These are phyloP conservation scores for Macroventuria anomochaeta DNA, from an alignment of 2,329 filamentous ascomycete species.

Conservation along the genomic window DNA sequence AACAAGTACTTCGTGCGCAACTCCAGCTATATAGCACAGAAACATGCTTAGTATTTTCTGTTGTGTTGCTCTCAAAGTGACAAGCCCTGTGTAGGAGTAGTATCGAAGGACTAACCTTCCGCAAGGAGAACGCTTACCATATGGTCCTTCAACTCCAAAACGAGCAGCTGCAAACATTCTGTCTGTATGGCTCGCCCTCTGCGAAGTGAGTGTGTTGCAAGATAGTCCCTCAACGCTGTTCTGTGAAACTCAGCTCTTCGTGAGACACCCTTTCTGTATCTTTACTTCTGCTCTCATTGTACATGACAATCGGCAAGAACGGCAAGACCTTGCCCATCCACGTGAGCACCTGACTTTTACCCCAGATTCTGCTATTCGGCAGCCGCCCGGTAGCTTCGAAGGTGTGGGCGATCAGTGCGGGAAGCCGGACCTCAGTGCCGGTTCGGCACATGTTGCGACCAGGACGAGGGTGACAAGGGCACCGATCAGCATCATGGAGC, in stretches of 20 bases:
- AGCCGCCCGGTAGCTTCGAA: too few relatives aligned
- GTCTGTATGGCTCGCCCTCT: too few relatives aligned
- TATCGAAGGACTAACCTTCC: not conserved
- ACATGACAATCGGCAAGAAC: not conserved
- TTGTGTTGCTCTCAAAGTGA: not conserved
- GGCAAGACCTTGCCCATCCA: not conserved
- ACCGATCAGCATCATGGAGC: conserved; percentile 6
- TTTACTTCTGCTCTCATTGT: not conserved
- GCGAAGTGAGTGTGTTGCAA: not conserved
- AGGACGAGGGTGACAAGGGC: not conserved
- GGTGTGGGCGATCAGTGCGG: not conserved
- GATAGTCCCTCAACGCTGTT: not conserved
- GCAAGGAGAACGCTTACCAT: conserved; percentile 1
- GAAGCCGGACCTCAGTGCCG: conserved; percentile 5
- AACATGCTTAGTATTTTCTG: too few relatives aligned
- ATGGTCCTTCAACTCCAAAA: too few relatives aligned
- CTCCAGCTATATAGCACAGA: too few relatives aligned
- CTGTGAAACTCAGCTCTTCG: too few relatives aligned
- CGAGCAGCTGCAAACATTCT: not conserved
- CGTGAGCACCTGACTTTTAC: conserved; percentile 1
- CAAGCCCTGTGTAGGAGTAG: not conserved
- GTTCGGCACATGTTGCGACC: not conserved
- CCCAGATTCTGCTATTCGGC: not conserved
- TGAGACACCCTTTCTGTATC: too few relatives aligned
- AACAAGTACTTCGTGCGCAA: too few relatives aligned